Evolutionary conservation across 495 filamentous ascomycete species (phyloP), one percentile per base, ranked within the genome.

Genomic region (Podospora anserina): DNA sequence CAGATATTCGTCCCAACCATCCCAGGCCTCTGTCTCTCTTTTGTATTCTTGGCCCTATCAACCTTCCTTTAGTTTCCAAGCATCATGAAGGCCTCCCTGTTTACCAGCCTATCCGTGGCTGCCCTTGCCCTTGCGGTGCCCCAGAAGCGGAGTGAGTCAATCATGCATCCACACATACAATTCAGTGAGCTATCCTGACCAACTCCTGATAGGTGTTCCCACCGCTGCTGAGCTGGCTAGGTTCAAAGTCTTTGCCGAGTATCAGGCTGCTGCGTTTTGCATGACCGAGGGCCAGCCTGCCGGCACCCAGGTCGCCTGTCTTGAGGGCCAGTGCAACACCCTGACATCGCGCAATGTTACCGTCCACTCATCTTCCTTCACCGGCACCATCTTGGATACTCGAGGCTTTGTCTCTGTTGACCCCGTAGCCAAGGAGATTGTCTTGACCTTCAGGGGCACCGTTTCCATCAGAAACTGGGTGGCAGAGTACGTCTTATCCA

Each of bases 331-430:
- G 66, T 95, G 92, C 75, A 86, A 89, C 9, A 80, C 88, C 68
- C 74, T 83, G 4, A 82, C 83, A 11, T 74, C 84, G 32, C 39
- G 15, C 13, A 86, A 89, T 7, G 82, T 75, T 9, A 88, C 87
- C 1, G 77, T 85, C 18, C 73, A 81, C 1, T 76, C 79, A 49
- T 84, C 87, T 71, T 91, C 92, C 66, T 82, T 88, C 67, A 78
- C 87, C 57, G 80, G 85, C 2, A 68, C 81, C 44, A 59, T 79
- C 7, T 86, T 89, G 6, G 90, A 91, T 69, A 85, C 86, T 16
- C 83, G 88, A 15, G 92, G 92, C 44, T 91, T 88, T 72, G 76
- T 93, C n/a, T 88, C 88, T 15, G 78, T 82, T 23, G 92, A 95
- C 77, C 74, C 77, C 26, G 88, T 85, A 30, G 88, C 86, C 70